Evolutionary conservation across 225 moss, liverwort and hornwort genomes (phyloP).

Genomic region (Anthoceros angustus): DNA sequence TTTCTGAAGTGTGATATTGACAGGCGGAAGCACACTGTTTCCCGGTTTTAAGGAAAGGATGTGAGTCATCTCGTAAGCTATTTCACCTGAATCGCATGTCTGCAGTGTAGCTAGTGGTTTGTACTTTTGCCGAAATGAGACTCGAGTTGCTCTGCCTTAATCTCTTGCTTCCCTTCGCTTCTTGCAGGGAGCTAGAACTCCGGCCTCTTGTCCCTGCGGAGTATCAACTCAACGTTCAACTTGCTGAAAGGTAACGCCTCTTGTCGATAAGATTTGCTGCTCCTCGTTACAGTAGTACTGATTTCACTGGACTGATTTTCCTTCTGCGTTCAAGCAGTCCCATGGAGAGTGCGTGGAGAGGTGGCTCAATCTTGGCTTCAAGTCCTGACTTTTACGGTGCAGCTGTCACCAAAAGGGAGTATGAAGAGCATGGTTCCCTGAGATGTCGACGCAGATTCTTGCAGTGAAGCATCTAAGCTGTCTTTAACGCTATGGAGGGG

Average conservation of each 20-base stretch:
- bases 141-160: neutral
- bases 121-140: neutral
- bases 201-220: slow-evolving; percentile 81
- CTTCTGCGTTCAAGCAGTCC: slow-evolving; percentile 28
- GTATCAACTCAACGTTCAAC: slow-evolving; percentile 43
- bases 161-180: neutral
- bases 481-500: no score
- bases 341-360: slow-evolving; percentile 73
- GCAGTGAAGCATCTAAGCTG: slow-evolving; percentile 11
- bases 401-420: slow-evolving; percentile 76
- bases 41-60: slow-evolving; percentile 75
- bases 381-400: slow-evolving; percentile 63
- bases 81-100: neutral
- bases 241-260: slow-evolving; percentile 39
- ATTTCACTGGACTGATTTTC: neutral
- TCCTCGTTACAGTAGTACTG: neutral
- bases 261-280: slow-evolving; percentile 8
- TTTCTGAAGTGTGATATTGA: slow-evolving; percentile 58
- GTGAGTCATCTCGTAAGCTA: slow-evolving; percentile 26
- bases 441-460: slow-evolving; percentile 79
- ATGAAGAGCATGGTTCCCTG: slow-evolving; percentile 67
- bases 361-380: slow-evolving; percentile 67
- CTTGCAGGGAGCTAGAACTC: slow-evolving; percentile 65
- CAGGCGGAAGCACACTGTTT: slow-evolving; percentile 81
- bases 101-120: neutral